Evolutionary conservation across 116 monocot species (phyloP), one percentile per base, ranked within the genome.

Genomic region (Papilionanthe hybrid): DNA sequence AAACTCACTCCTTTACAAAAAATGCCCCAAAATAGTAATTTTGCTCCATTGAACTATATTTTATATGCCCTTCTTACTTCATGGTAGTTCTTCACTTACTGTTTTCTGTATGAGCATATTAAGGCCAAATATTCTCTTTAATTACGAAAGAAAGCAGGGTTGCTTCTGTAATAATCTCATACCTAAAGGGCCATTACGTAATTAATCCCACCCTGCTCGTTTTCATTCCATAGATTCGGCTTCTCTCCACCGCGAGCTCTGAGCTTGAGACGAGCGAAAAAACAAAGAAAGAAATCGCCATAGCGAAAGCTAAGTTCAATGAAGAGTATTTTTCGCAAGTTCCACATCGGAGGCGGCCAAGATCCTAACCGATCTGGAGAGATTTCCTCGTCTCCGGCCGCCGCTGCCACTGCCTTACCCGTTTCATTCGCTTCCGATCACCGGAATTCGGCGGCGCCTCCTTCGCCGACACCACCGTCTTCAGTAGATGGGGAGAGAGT

Each of bases 281-380:
- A 23, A 20, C n/a, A 44, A 67, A 42, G 50, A 4, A 32, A 32
- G 3, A 32, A 12, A 49, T 49, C 47, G 49, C 75, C 20, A 28
- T 22, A 15, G 5, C 45, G 75, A 49, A 75, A 75, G 9, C 75
- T 27, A 75, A 75, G 19, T 53, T 69, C 81, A 55, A 89, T 89
- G 89, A 89, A 89, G 86, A 79, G 83, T 32, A 69, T 89, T 55
- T 82, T 86, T 75, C 78, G 78, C 76, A 86, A 86, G 83, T 67
- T 85, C 69, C 80, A 80, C 72, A 77, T 72, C 43, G 77, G 80
- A 79, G 76, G 79, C 79, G 83, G 68, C 80, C 86, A 74, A 83
- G 83, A 82, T 71, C 83, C 85, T n/a, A 65, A 79, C 63, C 82
- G 92, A 85, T 82, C 92, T 56, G 83, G 79, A 73, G 89, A 91